Evolutionary conservation across 306 rosid species (phyloP), one percentile per base, ranked within the genome.

Genomic region (Pyrus communis): DNA sequence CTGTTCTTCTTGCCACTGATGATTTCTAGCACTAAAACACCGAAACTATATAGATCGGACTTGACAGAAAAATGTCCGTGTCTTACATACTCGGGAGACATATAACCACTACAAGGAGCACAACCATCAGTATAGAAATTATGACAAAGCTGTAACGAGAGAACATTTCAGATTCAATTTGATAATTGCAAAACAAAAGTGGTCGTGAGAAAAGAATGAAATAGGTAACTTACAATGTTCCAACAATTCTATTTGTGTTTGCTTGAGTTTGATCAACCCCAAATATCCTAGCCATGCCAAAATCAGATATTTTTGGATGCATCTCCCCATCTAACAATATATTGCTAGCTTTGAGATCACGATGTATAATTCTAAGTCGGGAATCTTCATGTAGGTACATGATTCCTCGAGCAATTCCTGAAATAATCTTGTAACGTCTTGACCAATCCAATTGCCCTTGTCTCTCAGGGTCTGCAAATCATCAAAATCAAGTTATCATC

Each of bases 11-110:
- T 52, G 49, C 80, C 82, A 8, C 74, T 74, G 3, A 78, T 15
- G 13, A 82, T 82, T 55, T 82, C 82, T 30, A 82, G 43, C 4
- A 82, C 35, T 25, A 82, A 43, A 4, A 82, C 77, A 33, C 82
- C 85, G 0, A 74, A 78, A 54, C 85, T 78, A 30, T 73, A 78
- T 7, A 82, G 10, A 54, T 82, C 85, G 1, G 79, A 76, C 74
- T 76, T 76, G 22, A 76, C 57, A 46, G 74, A 67, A 54, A 67
- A 67, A 0, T 31, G 30, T 1, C 66, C 79, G 4, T 76, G 73
- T 73, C 67, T 76, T 52, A 30, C 73, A 22, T 54, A 76, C 4
- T 76, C 79, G 0, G 79, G 79, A 46, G 78, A 8, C 78, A 75
- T 75, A 14, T 73, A 73, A 14, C 76, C 76, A 58, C 67, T 71